A percentile compares a stretch with the other conserved stretches of the same genome.
Evolutionary conservation across 208 protist species (phyloP).

Genomic region (Novymonas esmeraldas): DNA sequence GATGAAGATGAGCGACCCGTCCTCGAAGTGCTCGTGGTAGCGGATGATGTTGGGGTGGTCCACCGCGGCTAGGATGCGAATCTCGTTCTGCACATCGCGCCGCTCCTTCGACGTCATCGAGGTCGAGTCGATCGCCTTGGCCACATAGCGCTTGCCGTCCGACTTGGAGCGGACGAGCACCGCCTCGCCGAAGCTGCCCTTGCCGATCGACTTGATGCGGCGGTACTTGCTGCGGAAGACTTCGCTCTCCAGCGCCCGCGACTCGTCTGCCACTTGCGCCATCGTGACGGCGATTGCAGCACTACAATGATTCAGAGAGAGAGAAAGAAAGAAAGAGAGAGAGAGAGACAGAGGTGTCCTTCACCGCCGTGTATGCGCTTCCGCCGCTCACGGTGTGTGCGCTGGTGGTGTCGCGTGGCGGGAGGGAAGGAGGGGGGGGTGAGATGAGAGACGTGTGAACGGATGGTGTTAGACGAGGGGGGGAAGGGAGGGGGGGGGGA

Average conservation of each 20-base stretch:
- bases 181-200: slow-evolving; percentile 93
- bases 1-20: slow-evolving; percentile 90
- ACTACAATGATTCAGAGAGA: background rate
- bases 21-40: slow-evolving; percentile 91
- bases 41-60: slow-evolving; percentile 94
- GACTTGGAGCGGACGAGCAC: slow-evolving; percentile 87
- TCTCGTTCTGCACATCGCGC: slow-evolving; percentile 93
- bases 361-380: too few relatives aligned
- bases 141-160: slow-evolving; percentile 91
- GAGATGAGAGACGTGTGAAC: too few relatives aligned
- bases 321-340: background rate
- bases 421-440: too few relatives aligned
- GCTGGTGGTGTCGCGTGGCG: too few relatives aligned
- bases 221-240: slow-evolving; percentile 89
- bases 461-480: too few relatives aligned
- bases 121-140: slow-evolving; percentile 91
- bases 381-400: too few relatives aligned
- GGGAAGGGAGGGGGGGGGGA: too few relatives aligned
- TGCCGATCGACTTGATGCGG: slow-evolving; percentile 88
- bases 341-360: background rate
- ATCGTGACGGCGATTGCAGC: slow-evolving; percentile 25
- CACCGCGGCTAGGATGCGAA: slow-evolving; percentile 89
- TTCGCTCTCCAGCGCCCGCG: slow-evolving; percentile 77
- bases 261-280: slow-evolving; percentile 72
- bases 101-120: slow-evolving; percentile 91